Conservation (phyloP, 1,284 basidiomycete species). For the Athelia psychrophila region DNA sequence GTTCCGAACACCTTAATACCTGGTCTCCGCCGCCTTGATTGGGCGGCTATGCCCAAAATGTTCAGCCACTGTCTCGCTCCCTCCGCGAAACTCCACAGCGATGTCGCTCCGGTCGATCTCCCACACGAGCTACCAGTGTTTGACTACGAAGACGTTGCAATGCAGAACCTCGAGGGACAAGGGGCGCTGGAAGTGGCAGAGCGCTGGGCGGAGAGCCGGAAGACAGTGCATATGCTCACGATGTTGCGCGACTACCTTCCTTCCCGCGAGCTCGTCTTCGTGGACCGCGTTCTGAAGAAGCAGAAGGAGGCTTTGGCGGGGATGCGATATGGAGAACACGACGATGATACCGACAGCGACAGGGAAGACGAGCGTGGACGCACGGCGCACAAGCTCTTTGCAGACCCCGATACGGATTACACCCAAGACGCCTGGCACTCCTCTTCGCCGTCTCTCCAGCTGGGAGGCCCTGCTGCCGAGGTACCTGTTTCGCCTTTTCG, state of each 20-base stretch:
- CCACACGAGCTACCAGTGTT: conserved; percentile 16
- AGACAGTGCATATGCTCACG: conserved; percentile 27
- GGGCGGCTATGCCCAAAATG: conserved; percentile 63
- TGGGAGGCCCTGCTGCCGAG: neutral
- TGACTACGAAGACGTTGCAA: conserved; percentile 41
- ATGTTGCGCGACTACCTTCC: conserved; percentile 45
- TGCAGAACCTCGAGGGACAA: conserved; percentile 60
- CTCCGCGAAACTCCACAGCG: conserved; percentile 6
- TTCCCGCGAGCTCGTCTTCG: conserved; percentile 19
- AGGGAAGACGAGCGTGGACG: conserved; percentile 44
- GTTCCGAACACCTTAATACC: conserved; percentile 81
- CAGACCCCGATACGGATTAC: conserved; percentile 9
- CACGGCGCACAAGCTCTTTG: conserved; percentile 52
- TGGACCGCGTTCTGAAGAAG: conserved; percentile 21
- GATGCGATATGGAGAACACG: conserved; percentile 25
- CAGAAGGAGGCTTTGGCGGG: conserved; percentile 5
- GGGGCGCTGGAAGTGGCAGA: conserved; percentile 40
- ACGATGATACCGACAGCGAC: conserved; percentile 40
- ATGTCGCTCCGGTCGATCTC: conserved; percentile 17
- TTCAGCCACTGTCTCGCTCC: conserved; percentile 53
- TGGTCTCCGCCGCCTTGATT: conserved; percentile 60
- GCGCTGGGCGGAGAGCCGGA: conserved; percentile 52
- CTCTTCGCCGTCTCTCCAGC: neutral
- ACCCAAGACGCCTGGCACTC: neutral
- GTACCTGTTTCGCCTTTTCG: neutral